Percentiles rank a stretch among this genome's conserved stretches.
These are phyloP conservation scores for Colletotrichum truncatum DNA, from an alignment of 2,329 filamentous ascomycete genomes.

Conservation along the genomic window DNA sequence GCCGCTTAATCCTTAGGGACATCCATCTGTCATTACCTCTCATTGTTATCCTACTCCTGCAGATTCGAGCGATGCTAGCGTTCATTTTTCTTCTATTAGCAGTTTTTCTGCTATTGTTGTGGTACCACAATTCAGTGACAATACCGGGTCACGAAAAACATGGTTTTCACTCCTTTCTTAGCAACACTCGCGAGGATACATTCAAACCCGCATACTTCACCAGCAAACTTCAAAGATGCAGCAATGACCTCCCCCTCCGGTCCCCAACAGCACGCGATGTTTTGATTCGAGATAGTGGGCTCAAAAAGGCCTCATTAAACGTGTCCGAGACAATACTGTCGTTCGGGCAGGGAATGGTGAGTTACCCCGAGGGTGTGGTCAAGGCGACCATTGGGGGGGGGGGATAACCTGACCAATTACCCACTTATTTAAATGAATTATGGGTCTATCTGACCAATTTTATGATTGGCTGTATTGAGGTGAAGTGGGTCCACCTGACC, in stretches of 20 bases:
- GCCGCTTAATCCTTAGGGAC: too few relatives aligned
- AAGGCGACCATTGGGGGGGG: too few relatives aligned
- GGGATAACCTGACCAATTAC: too few relatives aligned
- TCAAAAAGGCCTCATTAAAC: conserved; percentile 26
- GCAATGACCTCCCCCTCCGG: conserved; percentile 22
- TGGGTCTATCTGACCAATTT: too few relatives aligned
- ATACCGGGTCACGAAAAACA: conserved; percentile 30
- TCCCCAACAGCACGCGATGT: conserved; percentile 19
- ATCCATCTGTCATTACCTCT: too few relatives aligned
- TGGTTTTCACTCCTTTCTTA: conserved; percentile 29
- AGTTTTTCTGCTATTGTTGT: conserved; percentile 6
- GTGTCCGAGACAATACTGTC: conserved; percentile 29
- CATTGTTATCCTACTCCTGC: too few relatives aligned
- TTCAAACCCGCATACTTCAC: conserved; percentile 16
- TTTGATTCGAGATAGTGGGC: conserved; percentile 8
- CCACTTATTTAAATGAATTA: too few relatives aligned
- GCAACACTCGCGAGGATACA: conserved; percentile 4
- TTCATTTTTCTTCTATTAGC: background rate
- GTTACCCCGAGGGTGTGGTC: too few relatives aligned
- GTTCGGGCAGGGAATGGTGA: conserved; percentile 28
- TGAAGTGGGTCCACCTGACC: too few relatives aligned
- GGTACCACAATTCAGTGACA: background rate
- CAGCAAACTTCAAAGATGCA: conserved; percentile 11
- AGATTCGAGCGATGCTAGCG: background rate
- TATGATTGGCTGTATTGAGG: too few relatives aligned